A percentile compares a stretch with the other conserved stretches of the same genome.
Evolutionary conservation across 2,329 filamentous ascomycete species (phyloP).

Genomic region (Penicillium sp.): DNA sequence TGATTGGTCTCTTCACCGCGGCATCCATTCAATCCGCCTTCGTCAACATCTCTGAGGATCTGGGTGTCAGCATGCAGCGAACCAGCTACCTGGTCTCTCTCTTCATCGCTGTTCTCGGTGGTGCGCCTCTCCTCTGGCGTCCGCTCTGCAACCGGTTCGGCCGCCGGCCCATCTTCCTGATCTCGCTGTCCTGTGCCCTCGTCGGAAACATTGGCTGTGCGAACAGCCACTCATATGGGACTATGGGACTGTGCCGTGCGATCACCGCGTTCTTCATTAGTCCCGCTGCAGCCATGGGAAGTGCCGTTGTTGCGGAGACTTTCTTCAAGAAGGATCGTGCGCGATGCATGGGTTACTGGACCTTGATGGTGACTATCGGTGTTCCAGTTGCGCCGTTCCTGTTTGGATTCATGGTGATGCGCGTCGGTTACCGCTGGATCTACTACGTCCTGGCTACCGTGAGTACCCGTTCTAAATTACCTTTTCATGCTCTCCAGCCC

Average conservation of each 20-base stretch:
- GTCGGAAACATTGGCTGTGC: conserved; percentile 61
- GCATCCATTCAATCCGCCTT: conserved; percentile 61
- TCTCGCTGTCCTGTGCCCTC: conserved; percentile 55
- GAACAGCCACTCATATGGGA: conserved; percentile 53
- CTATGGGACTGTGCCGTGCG: conserved; percentile 58
- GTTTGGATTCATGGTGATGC: conserved; percentile 52
- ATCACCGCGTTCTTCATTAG: conserved; percentile 60
- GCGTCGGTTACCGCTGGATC: conserved; percentile 63
- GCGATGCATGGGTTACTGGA: conserved; percentile 62
- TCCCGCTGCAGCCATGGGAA: conserved; percentile 59
- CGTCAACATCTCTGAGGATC: conserved; percentile 58
- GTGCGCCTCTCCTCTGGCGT: conserved; percentile 60
- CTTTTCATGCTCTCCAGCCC: not conserved
- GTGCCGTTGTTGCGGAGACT: conserved; percentile 60
- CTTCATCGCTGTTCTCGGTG: conserved; percentile 60
- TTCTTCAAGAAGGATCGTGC: conserved; percentile 61
- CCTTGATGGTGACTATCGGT: conserved; percentile 56
- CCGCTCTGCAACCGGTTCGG: conserved; percentile 60
- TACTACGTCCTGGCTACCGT: conserved; percentile 63
- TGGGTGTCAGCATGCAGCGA: conserved; percentile 55
- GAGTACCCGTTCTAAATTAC: not conserved
- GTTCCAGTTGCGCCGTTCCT: conserved; percentile 47
- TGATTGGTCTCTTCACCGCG: conserved; percentile 61
- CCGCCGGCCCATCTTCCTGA: conserved; percentile 59
- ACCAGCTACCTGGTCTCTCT: conserved; percentile 61